Evolutionary conservation across 2,329 filamentous ascomycete species (phyloP), one percentile per base, ranked within the genome.

Genomic region (Orbilia javanica): DNA sequence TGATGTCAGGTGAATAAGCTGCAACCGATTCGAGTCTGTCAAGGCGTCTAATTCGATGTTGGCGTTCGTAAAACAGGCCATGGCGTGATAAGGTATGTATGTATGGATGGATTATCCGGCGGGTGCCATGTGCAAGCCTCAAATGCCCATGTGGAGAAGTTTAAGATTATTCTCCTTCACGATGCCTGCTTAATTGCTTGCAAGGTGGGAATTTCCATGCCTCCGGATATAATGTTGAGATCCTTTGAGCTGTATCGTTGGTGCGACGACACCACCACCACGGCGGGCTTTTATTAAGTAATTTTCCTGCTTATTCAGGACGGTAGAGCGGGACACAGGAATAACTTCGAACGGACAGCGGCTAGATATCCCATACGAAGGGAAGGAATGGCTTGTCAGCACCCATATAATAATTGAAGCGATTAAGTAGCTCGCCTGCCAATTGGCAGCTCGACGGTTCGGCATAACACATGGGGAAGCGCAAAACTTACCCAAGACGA

Each of bases 401-500:
- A 42, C 57, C 42, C 36, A 52, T 66, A 52, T 70, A 52, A 66
- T 66, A 66, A 50, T 66, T 50, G 7, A 70, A 77, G 39, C 29
- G 57, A 66, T 74, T 62, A 74, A 73, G 69, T 44, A 76, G 25
- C 34, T 57, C 57, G 72, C 65, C 57, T 65, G 66, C 65, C 36
- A 63, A 70, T 69, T 76, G 72, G 48, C 39, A 68, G 48, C 22
- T 63, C 52, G 42, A 48, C 39, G 42, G 65, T 64, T 46, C 66
- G 57, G 72, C 48, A 44, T 70, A 31, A 50, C 55, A 69, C 72
- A 69, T 64, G 72, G 72, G 48, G 62, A 63, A 50, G 50, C 22
- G 48, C 46, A 66, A 66, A 70, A 77, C 72, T 77, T 77, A 77
- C 72, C 72, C 72, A 77, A 77, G 72, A 77, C 42, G 72, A 77